Base-by-base conservation (phyloP, 805 yeast species). In the Wickerhamia fluorescens region DNA sequence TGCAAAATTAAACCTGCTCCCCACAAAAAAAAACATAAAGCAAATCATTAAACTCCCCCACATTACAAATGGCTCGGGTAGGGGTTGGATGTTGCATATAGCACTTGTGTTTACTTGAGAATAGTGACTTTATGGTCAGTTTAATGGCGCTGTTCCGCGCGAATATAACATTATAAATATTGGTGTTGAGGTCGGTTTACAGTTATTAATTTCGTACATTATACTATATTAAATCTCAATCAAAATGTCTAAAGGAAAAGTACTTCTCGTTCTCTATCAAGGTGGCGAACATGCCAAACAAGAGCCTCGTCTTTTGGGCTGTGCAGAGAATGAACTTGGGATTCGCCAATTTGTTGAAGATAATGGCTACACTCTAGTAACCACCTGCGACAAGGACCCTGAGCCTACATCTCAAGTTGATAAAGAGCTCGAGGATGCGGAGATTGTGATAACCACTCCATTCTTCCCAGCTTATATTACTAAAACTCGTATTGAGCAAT, bases 381-480 rank as follows among this genome's bases (percentile, higher is more conserved):
- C 80, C 24, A 83, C 92, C 27, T 50, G 73, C 25, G 76, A 73
- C 53, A 82, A 82, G 53, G 94, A 81, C 33, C 61, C 62, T 2
- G 79, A 79, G 27, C 66, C 64, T 23, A 41, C 54, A 41, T 68
- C 80, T 3, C 66, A 50, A 20, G 69, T 82, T 27, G 92, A 82
- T 53, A 61, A 68, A 46, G 66, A 79, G 39, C 68, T 82, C 49
- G 71, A 65, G 27, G 86, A 77, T 36, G 83, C 88, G 4, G 92
- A 82, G 42, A 66, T 82, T 29, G 71, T 82, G 46, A 81, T 83
- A 55, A 75, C 88, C 23, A 81, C 89, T 8, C 92, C 94, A 3
- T 82, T 83, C 70, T 84, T 71, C 56, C 92, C 94, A 4, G 89
- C 78, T 20, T 82, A 82, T 55, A 66, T 82, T 51, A 71, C 78